Evolutionary conservation across 164 flowering plant genomes (phyloP), one percentile per base, ranked within the genome.

Genomic region (Litsea cubeba): DNA sequence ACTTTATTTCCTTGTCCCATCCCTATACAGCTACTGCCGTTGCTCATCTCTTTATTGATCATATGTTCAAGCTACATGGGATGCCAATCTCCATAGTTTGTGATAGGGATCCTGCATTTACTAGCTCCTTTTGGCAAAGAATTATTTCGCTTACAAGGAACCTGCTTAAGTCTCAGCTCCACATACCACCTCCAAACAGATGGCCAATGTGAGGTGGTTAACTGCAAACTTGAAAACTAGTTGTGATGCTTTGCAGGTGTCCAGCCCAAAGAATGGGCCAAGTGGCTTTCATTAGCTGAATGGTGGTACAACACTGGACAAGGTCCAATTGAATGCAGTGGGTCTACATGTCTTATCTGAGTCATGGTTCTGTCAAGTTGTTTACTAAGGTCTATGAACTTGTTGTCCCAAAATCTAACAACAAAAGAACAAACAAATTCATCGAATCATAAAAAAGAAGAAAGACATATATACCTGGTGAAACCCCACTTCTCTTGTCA

Each of bases 401-500:
- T 40, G 1, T 40, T 40, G 11, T 30, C 35, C 35, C 35, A 30
- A 5, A 30, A 30, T 30, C 35, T 30, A 30, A 30, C 35, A 30
- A 30, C 35, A 30, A 4, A 30, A 30, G 35, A 30, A 30, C 35
- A 30, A 30, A 30, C 35, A 30, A 30, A 30, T 5, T 30, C 35
- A 30, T 30, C 5, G 35, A 30, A 30, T 30, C 32, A 30, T 4
- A 30, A 30, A 3, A 30, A 30, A 4, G 32, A 30, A 30, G 35
- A 30, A 30, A 30, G 5, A 30, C 35, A 30, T 30, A 4, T 30
- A 15, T 68, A 92, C 98, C 97, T 95, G 98, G 87, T 95, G 98
- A 75, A 95, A 95, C 5, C 98, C 98, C n/a, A 86, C 80, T 65
- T 95, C 99, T 65, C 77, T 89, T 0, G 97, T 93, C 71, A 93